phyloP scores from a whole-genome alignment of 306 rosid genomes.

The Casuarina equisetifolia region DNA sequence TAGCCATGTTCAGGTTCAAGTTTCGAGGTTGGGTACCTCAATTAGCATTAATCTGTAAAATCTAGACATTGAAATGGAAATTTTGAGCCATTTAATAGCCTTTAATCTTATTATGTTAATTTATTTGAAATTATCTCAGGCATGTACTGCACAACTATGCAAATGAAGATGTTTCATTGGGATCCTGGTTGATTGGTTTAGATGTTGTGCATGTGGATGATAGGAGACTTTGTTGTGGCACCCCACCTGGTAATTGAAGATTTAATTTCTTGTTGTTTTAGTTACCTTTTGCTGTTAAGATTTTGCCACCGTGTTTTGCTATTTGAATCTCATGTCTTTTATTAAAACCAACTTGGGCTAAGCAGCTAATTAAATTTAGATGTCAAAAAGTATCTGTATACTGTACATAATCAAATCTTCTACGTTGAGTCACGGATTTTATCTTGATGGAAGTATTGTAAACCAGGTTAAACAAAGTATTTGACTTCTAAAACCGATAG shows the following conservation, averaged over 20 bases:
- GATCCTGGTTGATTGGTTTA: constrained; percentile 93
- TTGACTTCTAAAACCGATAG: background rate
- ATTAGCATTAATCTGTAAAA: constrained; percentile 4
- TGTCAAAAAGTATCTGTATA: background rate
- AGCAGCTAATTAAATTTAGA: background rate
- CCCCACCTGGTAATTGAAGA: constrained; percentile 63
- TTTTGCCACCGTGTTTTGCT: background rate
- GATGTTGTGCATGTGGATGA: constrained; percentile 84
- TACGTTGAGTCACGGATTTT: too few species aligned
- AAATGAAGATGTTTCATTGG: constrained; percentile 90
- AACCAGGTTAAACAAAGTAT: background rate
- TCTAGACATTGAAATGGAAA: background rate
- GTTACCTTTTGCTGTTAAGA: background rate
- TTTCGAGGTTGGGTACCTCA: constrained; percentile 8
- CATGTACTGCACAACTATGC: constrained; percentile 82
- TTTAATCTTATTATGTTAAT: constrained; percentile 11
- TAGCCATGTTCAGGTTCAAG: constrained; percentile 5
- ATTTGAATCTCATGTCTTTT: background rate
- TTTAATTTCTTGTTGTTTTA: constrained; percentile 8
- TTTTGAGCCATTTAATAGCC: constrained; percentile 9
- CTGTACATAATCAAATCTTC: background rate
- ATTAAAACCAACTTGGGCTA: background rate
- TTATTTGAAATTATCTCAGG: constrained; percentile 40
- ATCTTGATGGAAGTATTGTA: background rate
- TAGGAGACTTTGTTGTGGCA: constrained; percentile 81